These are phyloP conservation scores for Bolboschoenus planiculmis DNA, from an alignment of 176 grass and related monocot genomes.

Conservation along the genomic window DNA sequence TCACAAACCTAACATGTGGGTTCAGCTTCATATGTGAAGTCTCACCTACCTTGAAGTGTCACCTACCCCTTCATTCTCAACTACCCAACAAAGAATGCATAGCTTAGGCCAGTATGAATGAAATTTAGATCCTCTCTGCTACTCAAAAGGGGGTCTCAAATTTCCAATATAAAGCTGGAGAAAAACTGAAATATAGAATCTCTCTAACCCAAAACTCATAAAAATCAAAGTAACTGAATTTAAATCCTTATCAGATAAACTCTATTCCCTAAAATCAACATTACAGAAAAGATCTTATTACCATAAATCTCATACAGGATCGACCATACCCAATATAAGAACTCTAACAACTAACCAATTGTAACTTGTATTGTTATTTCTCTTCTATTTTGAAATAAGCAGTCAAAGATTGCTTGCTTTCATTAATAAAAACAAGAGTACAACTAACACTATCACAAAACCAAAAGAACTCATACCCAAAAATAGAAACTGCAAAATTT, in stretches of 20 bases:
- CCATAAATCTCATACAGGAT: background rate
- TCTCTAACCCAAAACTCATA: background rate
- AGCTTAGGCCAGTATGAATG: background rate
- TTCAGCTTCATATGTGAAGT: background rate
- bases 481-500: background rate
- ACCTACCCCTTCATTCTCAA: background rate
- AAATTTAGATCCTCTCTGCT: background rate
- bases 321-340: background rate
- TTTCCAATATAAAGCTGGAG: background rate
- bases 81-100: background rate
- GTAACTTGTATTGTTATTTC: background rate
- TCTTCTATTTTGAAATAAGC: background rate
- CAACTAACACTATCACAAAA: background rate
- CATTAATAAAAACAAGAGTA: background rate
- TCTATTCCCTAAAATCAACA: background rate
- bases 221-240: background rate
- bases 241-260: background rate
- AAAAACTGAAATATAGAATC: background rate
- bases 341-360: background rate
- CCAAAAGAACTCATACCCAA: background rate
- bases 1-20: slow-evolving; percentile 5
- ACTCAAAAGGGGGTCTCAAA: background rate
- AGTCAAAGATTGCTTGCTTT: background rate
- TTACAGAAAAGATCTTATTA: background rate
- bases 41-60: background rate